Percentiles rank a stretch among this genome's conserved stretches.
phyloP scores from a whole-genome alignment of 495 filamentous ascomycete species.

The Aspergillus baeticus region DNA sequence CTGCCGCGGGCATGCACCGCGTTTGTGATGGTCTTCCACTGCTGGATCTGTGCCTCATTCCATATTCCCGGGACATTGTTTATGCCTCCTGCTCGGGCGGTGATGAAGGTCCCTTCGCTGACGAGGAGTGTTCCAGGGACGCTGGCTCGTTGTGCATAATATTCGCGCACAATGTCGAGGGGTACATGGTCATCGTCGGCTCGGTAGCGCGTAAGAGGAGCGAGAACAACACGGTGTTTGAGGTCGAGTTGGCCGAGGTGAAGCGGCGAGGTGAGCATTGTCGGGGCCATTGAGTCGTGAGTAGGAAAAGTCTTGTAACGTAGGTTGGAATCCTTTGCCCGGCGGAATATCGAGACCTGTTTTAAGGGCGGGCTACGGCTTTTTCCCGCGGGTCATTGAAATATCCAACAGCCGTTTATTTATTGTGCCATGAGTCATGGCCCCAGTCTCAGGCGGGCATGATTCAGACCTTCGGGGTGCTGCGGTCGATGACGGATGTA shows the following conservation, averaged over 20 bases:
- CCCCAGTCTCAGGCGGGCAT: too few species aligned
- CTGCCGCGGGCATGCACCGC: slow-evolving; percentile 61
- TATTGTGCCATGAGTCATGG: too few species aligned
- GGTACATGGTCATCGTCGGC: slow-evolving; percentile 34
- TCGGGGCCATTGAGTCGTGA: too few species aligned
- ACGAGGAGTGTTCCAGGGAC: slow-evolving; percentile 49
- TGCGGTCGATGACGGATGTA: too few species aligned
- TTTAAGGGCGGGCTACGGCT: not conserved
- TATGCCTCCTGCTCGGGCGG: slow-evolving; percentile 45
- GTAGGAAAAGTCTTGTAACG: too few species aligned
- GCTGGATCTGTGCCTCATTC: slow-evolving; percentile 40
- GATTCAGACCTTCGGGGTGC: too few species aligned
- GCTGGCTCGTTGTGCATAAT: slow-evolving; percentile 51
- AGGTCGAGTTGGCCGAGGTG: not conserved
- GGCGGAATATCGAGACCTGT: not conserved
- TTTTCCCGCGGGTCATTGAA: not conserved
- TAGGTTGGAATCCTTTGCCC: too few species aligned
- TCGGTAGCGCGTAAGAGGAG: slow-evolving; percentile 50
- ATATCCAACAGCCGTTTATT: too few species aligned
- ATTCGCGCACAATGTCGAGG: slow-evolving; percentile 35
- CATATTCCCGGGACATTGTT: slow-evolving; percentile 10
- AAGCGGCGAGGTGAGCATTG: not conserved
- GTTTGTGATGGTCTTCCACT: slow-evolving; percentile 48
- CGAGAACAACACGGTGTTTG: slow-evolving; percentile 47
- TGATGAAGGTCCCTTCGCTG: slow-evolving; percentile 64